A percentile compares a stretch with the other conserved stretches of the same genome.
Evolutionary conservation across 495 filamentous ascomycete genomes (phyloP).

Genomic region (Hypoxylon crocopeplum): DNA sequence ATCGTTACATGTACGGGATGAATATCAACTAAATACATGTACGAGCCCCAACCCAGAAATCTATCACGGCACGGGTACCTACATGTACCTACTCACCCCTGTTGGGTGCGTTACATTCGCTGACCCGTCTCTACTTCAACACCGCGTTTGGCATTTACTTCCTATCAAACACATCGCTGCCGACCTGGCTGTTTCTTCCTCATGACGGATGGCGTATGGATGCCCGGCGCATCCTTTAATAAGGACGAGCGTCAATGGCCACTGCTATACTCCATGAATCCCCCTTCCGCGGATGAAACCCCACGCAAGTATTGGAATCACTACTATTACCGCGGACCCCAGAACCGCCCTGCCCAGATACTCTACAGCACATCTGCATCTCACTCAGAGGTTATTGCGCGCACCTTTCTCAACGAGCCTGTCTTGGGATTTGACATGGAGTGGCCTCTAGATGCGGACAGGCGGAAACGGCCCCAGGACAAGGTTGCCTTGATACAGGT

Average conservation of each 20-base stretch:
- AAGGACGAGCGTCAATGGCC: slow-evolving; percentile 28
- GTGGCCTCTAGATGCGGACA: slow-evolving; percentile 61
- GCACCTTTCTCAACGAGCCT: slow-evolving; percentile 65
- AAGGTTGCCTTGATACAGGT: slow-evolving; percentile 75
- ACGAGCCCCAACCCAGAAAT: too few relatives aligned
- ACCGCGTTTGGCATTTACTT: too few relatives aligned
- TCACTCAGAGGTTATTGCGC: slow-evolving; percentile 47
- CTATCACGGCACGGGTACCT: too few relatives aligned
- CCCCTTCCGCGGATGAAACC: background rate
- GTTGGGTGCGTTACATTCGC: too few relatives aligned
- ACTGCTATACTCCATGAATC: slow-evolving; percentile 7
- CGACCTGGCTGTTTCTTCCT: too few relatives aligned
- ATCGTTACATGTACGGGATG: too few relatives aligned
- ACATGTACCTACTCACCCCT: too few relatives aligned
- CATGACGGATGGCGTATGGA: slow-evolving; percentile 3
- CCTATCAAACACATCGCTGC: too few relatives aligned
- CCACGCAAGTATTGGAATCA: slow-evolving; percentile 17
- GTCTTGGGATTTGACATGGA: slow-evolving; percentile 80
- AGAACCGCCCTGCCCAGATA: slow-evolving; percentile 1
- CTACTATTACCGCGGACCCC: slow-evolving; percentile 8
- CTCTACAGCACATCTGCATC: slow-evolving; percentile 37
- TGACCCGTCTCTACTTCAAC: too few relatives aligned
- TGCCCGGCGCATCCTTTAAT: slow-evolving; percentile 4
- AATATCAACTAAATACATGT: too few relatives aligned
- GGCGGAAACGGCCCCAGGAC: slow-evolving; percentile 53